These are phyloP conservation scores for Clohesyomyces aquaticus DNA, from an alignment of 495 filamentous ascomycete species.

Conservation along the genomic window DNA sequence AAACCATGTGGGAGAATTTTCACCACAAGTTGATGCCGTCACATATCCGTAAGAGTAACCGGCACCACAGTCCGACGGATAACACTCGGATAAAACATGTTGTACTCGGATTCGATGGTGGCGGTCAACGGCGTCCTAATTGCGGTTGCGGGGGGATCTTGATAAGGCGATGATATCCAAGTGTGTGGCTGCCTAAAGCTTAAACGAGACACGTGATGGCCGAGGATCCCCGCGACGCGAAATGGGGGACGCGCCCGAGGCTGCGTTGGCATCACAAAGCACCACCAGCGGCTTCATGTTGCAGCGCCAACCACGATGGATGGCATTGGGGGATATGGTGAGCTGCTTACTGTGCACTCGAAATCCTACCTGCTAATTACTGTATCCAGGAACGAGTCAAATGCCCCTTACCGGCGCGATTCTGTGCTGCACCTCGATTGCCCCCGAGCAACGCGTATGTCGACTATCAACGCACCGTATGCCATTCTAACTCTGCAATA, in stretches of 20 bases:
- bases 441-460: constrained; percentile 78
- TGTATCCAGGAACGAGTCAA: constrained; percentile 34
- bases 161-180: background rate
- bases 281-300: background rate
- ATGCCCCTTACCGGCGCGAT: constrained; percentile 76
- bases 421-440: constrained; percentile 88
- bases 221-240: constrained; percentile 17
- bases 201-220: no score
- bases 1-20: no score
- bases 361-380: constrained; percentile 10
- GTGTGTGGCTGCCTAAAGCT: no score
- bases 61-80: background rate
- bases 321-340: constrained; percentile 22
- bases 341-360: background rate
- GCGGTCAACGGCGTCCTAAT: background rate
- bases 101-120: background rate
- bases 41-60: background rate
- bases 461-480: background rate
- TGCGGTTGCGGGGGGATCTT: background rate
- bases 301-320: background rate
- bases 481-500: constrained; percentile 44
- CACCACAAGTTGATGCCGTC: background rate
- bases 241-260: constrained; percentile 9
- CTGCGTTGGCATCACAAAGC: background rate
- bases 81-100: background rate